Percentiles rank a stretch among this genome's conserved stretches.
Conservation (phyloP, 148 eudicot species). For the Vaccinium myrtillus region DNA sequence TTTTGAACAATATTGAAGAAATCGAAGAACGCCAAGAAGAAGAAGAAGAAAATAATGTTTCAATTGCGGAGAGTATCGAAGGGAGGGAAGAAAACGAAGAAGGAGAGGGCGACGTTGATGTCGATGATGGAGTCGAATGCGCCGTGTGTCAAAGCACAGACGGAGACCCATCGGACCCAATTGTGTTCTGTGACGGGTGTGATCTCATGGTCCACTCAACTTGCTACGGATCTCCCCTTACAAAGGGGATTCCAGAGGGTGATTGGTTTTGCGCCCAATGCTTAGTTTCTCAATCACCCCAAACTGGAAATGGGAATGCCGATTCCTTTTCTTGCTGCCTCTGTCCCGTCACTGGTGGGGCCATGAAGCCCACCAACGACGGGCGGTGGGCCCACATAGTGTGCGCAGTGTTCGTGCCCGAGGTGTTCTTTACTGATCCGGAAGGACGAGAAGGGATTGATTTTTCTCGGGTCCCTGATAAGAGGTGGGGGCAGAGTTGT, state of each 20-base stretch:
- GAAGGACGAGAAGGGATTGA: slow-evolving; percentile 79
- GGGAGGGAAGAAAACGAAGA: slow-evolving; percentile 41
- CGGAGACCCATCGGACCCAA: slow-evolving; percentile 80
- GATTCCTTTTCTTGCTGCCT: slow-evolving; percentile 46
- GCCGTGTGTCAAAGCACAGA: slow-evolving; percentile 82
- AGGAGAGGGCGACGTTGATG: slow-evolving; percentile 41
- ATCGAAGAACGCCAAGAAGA: slow-evolving; percentile 54
- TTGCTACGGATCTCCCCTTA: slow-evolving; percentile 76
- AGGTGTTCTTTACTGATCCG: slow-evolving; percentile 74
- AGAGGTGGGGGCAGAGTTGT: slow-evolving; percentile 57
- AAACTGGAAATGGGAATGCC: neutral
- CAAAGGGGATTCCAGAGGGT: slow-evolving; percentile 66
- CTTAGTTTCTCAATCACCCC: slow-evolving; percentile 11
- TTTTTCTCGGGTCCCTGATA: slow-evolving; percentile 49
- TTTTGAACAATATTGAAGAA: neutral
- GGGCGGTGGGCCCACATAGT: slow-evolving; percentile 78
- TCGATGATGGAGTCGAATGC: slow-evolving; percentile 79
- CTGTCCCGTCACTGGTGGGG: slow-evolving; percentile 65
- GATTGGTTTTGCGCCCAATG: slow-evolving; percentile 90
- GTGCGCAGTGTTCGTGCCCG: slow-evolving; percentile 78
- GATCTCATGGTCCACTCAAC: slow-evolving; percentile 81
- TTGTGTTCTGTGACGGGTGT: slow-evolving; percentile 93
- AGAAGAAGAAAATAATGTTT: neutral
- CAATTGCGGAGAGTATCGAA: neutral
- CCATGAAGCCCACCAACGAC: slow-evolving; percentile 62